phyloP scores from a whole-genome alignment of 169 alveolate species.

The Plasmodium malariae region DNA sequence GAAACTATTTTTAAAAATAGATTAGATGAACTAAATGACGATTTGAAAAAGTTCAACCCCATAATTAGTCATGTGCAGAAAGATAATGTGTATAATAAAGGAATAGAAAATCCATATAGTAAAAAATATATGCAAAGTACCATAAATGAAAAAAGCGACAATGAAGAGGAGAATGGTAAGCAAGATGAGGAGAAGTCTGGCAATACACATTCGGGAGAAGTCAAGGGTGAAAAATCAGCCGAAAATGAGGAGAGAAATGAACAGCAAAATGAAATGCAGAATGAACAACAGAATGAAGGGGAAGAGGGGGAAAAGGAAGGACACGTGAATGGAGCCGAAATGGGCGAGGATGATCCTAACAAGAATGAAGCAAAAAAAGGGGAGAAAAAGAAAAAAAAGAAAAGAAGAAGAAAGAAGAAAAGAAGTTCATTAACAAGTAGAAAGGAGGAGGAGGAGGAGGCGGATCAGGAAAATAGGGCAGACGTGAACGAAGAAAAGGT shows the following conservation, averaged over 20 bases:
- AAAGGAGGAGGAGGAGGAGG: neutral
- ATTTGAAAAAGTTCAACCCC: slow-evolving; percentile 9
- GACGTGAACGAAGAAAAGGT: neutral
- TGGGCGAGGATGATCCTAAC: neutral
- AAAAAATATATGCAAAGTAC: neutral
- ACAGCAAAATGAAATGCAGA: neutral
- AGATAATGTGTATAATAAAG: neutral
- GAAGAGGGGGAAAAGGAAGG: neutral
- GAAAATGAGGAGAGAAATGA: neutral
- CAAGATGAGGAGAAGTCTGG: neutral
- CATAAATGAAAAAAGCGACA: neutral
- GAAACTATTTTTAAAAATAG: neutral
- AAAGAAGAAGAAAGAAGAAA: neutral
- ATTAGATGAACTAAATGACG: slow-evolving; percentile 12
- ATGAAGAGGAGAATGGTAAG: neutral
- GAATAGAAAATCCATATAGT: slow-evolving; percentile 8
- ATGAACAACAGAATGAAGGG: no score
- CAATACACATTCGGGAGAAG: neutral
- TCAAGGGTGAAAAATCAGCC: neutral
- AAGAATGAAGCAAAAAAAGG: neutral
- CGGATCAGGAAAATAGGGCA: neutral
- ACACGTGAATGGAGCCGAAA: neutral
- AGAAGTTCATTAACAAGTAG: no score
- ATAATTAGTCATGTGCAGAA: neutral
- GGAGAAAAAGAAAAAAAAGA: neutral